Evolutionary conservation across 2,329 filamentous ascomycete species (phyloP), one percentile per base, ranked within the genome.

Genomic region (Aspergillus sclerotialis): DNA sequence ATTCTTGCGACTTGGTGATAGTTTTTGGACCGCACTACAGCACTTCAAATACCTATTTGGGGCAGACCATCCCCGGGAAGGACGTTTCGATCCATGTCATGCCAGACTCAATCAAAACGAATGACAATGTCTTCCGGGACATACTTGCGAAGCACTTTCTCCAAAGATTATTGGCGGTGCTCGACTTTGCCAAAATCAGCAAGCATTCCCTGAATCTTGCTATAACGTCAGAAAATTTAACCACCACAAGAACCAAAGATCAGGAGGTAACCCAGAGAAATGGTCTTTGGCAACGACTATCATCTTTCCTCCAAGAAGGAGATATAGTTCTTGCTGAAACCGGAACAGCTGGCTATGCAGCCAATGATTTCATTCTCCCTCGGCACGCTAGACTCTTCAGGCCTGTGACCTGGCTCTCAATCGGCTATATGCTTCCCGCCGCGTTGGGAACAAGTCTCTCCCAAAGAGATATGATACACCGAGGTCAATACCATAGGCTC

Each of bases 1-100:
- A 62, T 16, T 48, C 49, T 8, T 53, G 60, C 7, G 64, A 68
- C 38, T 48, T 67, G 13, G 51, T 68, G 23, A 45, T 69, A 2
- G 56, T 52, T 14, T 59, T 64, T 18, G 60, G 59, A 7, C 49
- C 55, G 7, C 58, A 62, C 31, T 60, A 60, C 32, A n/a, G n/a
- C 28, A 15, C 15, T 11, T 15, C 28, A 4, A 30, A 30, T 11
- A 30, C 7, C 6, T 16, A 30, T 11, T 11, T 11, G 8, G 15
- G 11, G 6, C 15, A 7, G 17, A 18, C 28, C 14, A 13, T 30
- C n/a, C 13, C 28, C n/a, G n/a, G 15, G 7, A 13, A 11, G 12
- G 15, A 13, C 5, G 28, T 16, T 3, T 14, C 28, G 3, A 11
- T 18, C 14, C 11, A 13, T 3, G 11, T 30, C 28, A 11, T 11